Evolutionary conservation across 2,329 filamentous ascomycete genomes (phyloP).

Genomic region (Raffaelea albimanens): DNA sequence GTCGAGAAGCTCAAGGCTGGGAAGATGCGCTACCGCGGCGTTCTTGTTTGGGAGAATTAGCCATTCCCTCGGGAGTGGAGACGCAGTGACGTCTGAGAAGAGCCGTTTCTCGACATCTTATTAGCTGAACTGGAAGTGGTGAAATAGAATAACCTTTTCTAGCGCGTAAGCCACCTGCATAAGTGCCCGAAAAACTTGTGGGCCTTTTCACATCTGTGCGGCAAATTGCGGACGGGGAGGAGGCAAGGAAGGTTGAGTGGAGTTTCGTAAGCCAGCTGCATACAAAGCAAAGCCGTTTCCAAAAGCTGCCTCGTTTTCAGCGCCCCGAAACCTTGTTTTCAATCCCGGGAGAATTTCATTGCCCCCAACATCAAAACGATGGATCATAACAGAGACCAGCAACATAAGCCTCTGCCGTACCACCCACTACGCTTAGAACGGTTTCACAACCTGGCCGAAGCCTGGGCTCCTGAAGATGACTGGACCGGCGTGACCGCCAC

Average conservation of each 20-base stretch:
- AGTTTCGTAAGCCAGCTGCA: background rate
- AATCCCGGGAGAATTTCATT: background rate
- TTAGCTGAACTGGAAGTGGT: too few relatives aligned
- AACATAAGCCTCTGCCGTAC: background rate
- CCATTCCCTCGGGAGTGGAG: too few relatives aligned
- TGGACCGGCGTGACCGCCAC: background rate
- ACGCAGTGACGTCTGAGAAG: too few relatives aligned
- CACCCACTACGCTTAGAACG: background rate
- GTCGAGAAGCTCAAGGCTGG: slow-evolving; percentile 35
- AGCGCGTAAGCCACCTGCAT: background rate
- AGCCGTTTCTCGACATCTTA: too few relatives aligned
- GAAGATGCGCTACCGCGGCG: slow-evolving; percentile 37
- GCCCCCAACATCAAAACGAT: background rate
- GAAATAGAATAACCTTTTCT: background rate
- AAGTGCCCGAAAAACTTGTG: background rate
- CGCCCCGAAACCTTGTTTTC: background rate
- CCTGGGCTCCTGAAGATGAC: background rate
- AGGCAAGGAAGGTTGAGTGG: background rate
- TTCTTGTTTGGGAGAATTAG: background rate
- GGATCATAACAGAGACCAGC: background rate
- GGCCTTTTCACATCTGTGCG: background rate
- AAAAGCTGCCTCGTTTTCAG: background rate
- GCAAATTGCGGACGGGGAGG: background rate
- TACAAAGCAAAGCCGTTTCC: background rate
- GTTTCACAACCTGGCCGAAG: background rate